Base-by-base conservation (phyloP, 2,329 filamentous ascomycete genomes). In the Metarhizium humberi region DNA sequence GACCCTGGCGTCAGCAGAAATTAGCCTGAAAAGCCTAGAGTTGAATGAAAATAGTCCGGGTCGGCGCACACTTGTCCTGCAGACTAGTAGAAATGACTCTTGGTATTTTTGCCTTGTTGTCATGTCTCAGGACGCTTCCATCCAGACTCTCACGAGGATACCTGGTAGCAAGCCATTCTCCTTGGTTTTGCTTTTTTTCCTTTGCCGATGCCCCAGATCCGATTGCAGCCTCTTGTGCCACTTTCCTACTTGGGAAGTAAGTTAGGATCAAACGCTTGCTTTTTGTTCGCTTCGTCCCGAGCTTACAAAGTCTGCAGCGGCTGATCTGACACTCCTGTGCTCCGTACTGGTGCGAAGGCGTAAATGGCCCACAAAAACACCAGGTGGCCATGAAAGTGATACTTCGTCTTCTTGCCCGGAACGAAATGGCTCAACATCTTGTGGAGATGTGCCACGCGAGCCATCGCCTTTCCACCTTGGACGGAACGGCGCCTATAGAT, bases 211-310 rank as follows among this genome's bases (percentile, higher is more conserved):
- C 7, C 16, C 42, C 42, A 11, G 40, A 45, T 42, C 38, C 45
- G n/a, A 7, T 13, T 46, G 11, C 11, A 48, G 20, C 6, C 13
- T 48, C 20, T 25, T 30, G 45, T 48, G 18, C 18, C 6, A 25
- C 18, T 34, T 34, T 34, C 32, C 32, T 11, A 34, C 32, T 34
- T 5, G 32, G 32, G 32, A 11, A 34, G 32, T 7, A 34, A 34
- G 5, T 34, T 34, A 11, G 32, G 32, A n/a, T 25, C 43, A 32
- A 34, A 34, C 3, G 16, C 29, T 52, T 52, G 38, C 40, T 52
- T 52, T 52, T 52, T 34, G 47, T 38, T 52, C 51, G 51, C 51
- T 52, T 52, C 51, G 51, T 52, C 51, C 51, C 40, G 51, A 52
- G 51, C 51, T 20, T 16, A 16, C 36, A 18, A 18, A 18, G 8